Base-by-base conservation (phyloP, 2,329 filamentous ascomycete genomes). In the Calycina marina region DNA sequence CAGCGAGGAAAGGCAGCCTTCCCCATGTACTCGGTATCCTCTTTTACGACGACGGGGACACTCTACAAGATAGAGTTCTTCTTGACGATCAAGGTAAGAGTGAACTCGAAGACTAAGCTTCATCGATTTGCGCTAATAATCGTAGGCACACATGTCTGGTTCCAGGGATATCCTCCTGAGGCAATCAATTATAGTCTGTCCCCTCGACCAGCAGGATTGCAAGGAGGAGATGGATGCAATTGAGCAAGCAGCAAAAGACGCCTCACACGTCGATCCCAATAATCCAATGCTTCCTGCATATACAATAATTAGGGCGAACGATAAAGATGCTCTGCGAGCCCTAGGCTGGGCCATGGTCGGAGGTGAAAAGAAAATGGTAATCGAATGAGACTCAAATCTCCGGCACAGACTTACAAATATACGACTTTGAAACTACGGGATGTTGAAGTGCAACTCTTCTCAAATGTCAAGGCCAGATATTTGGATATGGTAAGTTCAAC, bases 51-150 rank as follows among this genome's bases (percentile, higher is more conserved):
- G 0, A 82, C 82, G 5, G 92, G 84, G 18, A 88, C 79, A 20
- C 68, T 98, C 10, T 98, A 98, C 63, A 96, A 94, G 58, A 93
- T 98, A 53, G 88, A 98, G 58, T 98, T 94, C 53, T 98, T 88
- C 54, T 61, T 96, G 34, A 85, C 75, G 32, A 83, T 96, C 41
- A 94, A 93, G 73, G 88, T 93, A 64, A 31, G 52, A 39, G n/a
- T 13, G 14, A 18, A 18, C 13, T n/a, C 6, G 11, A n/a, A 31
- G 22, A 10, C 16, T 11, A 18, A 14, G 10, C 12, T 15, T 29
- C 12, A 22, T 2, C 5, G 10, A 32, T 8, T 12, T 27, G 12
- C 10, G 15, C 44, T 47, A 30, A 48, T 26, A 20, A 17, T 8
- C 31, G 6, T 45, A 96, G 88, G 88, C 86, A 24, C 78, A 86